These are phyloP conservation scores for Cyclotella distinguenda DNA, from an alignment of 108 stramenopile species.

Conservation along the genomic window DNA sequence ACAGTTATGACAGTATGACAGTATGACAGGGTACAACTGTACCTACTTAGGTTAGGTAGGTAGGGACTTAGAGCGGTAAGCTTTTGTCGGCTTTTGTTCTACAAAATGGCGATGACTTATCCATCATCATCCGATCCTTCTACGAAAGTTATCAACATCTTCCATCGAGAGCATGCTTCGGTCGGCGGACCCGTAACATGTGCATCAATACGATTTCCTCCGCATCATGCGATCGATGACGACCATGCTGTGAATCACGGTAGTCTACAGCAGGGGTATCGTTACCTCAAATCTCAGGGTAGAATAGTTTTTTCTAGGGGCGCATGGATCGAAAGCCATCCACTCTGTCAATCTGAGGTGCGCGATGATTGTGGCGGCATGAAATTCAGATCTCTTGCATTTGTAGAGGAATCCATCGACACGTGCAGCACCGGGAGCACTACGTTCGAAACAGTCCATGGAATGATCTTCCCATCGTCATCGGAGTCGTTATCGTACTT, in stretches of 20 bases:
- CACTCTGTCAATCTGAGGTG: not conserved
- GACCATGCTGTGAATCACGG: not conserved
- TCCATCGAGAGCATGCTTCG: not conserved
- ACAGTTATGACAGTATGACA: not conserved
- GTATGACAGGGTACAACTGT: too few relatives aligned
- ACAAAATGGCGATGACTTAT: too few relatives aligned
- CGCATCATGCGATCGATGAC: not conserved
- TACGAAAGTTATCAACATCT: not conserved
- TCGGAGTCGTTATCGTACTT: not conserved
- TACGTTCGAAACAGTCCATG: constrained; percentile 7
- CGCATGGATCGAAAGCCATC: constrained; percentile 14
- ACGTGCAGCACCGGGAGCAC: too few relatives aligned
- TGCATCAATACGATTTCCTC: not conserved
- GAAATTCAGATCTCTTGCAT: not conserved
- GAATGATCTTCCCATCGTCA: constrained; percentile 19
- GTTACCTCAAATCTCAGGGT: not conserved
- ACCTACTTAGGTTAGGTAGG: too few relatives aligned
- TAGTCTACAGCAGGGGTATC: not conserved
- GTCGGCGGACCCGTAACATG: not conserved
- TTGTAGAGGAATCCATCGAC: not conserved
- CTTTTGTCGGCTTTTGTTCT: too few relatives aligned
- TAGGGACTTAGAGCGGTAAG: too few relatives aligned
- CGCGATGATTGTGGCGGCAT: not conserved
- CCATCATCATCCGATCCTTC: too few relatives aligned
- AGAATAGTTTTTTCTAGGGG: constrained; percentile 12